phyloP scores from a whole-genome alignment of 345 rosid species.

The Citropsis articulata region DNA sequence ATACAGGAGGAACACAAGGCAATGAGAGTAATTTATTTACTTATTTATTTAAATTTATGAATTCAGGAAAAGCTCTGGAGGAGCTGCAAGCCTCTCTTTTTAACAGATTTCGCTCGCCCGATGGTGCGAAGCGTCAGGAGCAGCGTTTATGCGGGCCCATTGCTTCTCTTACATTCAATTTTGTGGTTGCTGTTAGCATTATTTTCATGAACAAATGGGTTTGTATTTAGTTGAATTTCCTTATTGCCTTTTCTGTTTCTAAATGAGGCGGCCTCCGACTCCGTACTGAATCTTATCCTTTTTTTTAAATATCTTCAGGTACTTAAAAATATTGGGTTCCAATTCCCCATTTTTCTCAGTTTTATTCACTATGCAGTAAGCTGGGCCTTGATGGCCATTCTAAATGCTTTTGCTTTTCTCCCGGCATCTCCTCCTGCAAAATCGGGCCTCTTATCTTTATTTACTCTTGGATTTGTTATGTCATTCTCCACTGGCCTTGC shows the following conservation, averaged over 20 bases:
- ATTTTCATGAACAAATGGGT: slow-evolving; percentile 84
- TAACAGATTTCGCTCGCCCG: slow-evolving; percentile 32
- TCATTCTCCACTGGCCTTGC: slow-evolving; percentile 95
- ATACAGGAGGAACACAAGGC: not conserved
- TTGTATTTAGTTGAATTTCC: slow-evolving; percentile 3
- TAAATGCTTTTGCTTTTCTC: slow-evolving; percentile 64
- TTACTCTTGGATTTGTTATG: slow-evolving; percentile 85
- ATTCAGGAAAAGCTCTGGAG: slow-evolving; percentile 46
- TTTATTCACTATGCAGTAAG: slow-evolving; percentile 80
- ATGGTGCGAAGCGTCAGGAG: slow-evolving; percentile 32
- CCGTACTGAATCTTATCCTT: not conserved
- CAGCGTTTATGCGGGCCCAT: slow-evolving; percentile 32
- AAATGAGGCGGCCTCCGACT: not conserved
- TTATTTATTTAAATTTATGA: not conserved
- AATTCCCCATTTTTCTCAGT: slow-evolving; percentile 82
- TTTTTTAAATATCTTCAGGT: slow-evolving; percentile 41
- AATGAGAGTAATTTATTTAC: not conserved
- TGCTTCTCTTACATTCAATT: slow-evolving; percentile 34
- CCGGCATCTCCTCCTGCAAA: slow-evolving; percentile 77
- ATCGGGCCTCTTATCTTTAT: slow-evolving; percentile 50
- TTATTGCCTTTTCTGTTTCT: not conserved
- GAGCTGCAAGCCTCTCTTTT: slow-evolving; percentile 41
- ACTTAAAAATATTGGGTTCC: slow-evolving; percentile 80
- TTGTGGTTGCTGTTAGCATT: slow-evolving; percentile 30
- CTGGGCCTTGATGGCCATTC: slow-evolving; percentile 78